A percentile compares a stretch with the other conserved stretches of the same genome.
These are phyloP conservation scores for Lasiodiplodia citricola DNA, from an alignment of 2,329 filamentous ascomycete genomes.

Conservation along the genomic window DNA sequence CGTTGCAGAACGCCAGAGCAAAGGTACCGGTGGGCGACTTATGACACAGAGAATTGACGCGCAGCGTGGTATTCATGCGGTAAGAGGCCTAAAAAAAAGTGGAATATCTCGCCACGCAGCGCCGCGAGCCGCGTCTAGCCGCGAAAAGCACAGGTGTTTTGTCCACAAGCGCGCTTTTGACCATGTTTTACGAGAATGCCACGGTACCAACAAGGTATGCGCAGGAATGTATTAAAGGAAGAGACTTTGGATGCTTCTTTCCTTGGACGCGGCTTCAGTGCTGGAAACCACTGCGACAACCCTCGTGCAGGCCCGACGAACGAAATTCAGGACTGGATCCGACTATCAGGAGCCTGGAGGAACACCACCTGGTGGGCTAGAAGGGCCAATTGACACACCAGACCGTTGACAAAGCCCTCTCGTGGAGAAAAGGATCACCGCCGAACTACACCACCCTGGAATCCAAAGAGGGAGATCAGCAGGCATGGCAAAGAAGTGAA, in stretches of 20 bases:
- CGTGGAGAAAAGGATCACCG: not conserved
- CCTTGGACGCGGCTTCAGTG: not conserved
- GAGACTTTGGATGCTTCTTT: not conserved
- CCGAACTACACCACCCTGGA: not conserved
- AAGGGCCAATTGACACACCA: not conserved
- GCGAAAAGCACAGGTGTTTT: not conserved
- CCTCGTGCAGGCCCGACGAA: not conserved
- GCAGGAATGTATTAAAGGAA: not conserved
- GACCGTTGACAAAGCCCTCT: not conserved
- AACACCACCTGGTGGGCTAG: not conserved
- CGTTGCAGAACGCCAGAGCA: not conserved
- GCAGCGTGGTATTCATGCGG: not conserved
- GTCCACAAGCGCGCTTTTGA: not conserved
- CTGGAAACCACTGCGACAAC: not conserved
- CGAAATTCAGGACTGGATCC: not conserved
- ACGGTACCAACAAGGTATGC: not conserved
- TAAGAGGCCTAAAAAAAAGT: not conserved
- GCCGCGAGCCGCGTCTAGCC: constrained; percentile 7
- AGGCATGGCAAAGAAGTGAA: not conserved
- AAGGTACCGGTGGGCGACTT: not conserved
- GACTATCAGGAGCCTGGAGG: not conserved
- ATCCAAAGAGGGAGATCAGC: not conserved
- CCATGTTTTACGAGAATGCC: not conserved
- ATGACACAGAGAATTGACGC: constrained; percentile 3
- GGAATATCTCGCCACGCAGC: not conserved